Base-by-base conservation (phyloP, 257 asterid genomes). In the Plantago elongata region DNA sequence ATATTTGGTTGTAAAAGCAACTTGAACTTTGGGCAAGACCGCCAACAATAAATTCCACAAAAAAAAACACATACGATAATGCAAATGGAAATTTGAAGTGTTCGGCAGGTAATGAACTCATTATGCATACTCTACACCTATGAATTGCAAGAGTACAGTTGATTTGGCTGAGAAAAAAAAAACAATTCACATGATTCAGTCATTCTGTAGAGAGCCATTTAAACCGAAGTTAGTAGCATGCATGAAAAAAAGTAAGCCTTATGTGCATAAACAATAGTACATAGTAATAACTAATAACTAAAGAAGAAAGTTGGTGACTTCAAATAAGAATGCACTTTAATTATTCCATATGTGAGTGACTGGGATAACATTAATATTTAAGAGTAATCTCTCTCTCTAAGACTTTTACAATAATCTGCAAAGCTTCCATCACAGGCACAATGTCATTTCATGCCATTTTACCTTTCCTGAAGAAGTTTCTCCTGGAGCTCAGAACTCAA, bases 401-500 rank as follows among this genome's bases (percentile, higher is more conserved):
- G 8, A 34, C 40, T 34, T 6, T 34, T 4, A 34, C 7, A 34
- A 34, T 34, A 34, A 34, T 34, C 5, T 54, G 22, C 42, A 50
- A 48, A 52, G 62, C 63, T 49, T 61, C 45, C 22, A 38, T 47
- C 62, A 40, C 51, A 61, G 37, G 59, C 38, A 66, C 46, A 67
- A 27, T 43, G 30, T 42, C 50, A 46, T 62, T 45, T 60, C 71
- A 74, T 57, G 67, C 56, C 5, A 67, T 16, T 13, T 54, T 76
- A 82, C 88, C 85, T 79, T 62, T 82, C 85, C 66, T 62, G 78
- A 47, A 75, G 80, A 65, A 81, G 77, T 63, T 57, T 81, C 16
- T 78, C 73, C 72, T 71, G 74, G 69, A 64, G 63, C 65, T 67
- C 74, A 68, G 72, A 46, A 45, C 61, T 75, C 54, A 65, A 66